Conservation (phyloP, 192 early-diverging fungal species). For the Piromyces finnis region DNA sequence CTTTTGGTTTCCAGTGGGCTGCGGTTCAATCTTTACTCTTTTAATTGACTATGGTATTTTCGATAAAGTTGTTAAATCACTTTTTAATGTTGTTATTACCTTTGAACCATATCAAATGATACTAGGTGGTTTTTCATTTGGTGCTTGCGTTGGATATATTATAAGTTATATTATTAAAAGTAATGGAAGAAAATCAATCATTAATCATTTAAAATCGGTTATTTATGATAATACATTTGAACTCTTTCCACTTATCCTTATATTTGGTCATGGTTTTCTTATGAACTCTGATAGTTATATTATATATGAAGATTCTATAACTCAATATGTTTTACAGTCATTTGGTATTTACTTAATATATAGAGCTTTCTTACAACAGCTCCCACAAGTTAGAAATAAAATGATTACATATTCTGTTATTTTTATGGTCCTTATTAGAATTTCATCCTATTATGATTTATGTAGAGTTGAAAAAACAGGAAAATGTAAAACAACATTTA, state of each 20-base stretch:
- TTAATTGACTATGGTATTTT: neutral
- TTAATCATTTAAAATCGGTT: neutral
- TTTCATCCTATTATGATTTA: neutral
- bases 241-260: neutral
- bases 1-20: neutral
- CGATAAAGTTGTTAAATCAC: neutral
- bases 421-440: neutral
- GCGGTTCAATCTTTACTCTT: neutral
- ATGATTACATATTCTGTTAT: neutral
- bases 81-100: neutral
- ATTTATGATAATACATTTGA: neutral
- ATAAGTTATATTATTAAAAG: neutral
- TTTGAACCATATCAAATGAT: neutral
- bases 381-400: neutral
- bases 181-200: neutral
- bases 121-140: neutral
- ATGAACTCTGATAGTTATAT: neutral
- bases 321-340: neutral
- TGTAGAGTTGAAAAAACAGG: neutral
- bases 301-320: neutral
- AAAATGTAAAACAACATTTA: neutral
- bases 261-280: neutral
- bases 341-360: neutral
- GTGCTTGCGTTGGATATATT: neutral
- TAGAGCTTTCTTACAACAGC: neutral